Conservation (phyloP, 2,329 filamentous ascomycete species). For the Exutisphaerella laricina region DNA sequence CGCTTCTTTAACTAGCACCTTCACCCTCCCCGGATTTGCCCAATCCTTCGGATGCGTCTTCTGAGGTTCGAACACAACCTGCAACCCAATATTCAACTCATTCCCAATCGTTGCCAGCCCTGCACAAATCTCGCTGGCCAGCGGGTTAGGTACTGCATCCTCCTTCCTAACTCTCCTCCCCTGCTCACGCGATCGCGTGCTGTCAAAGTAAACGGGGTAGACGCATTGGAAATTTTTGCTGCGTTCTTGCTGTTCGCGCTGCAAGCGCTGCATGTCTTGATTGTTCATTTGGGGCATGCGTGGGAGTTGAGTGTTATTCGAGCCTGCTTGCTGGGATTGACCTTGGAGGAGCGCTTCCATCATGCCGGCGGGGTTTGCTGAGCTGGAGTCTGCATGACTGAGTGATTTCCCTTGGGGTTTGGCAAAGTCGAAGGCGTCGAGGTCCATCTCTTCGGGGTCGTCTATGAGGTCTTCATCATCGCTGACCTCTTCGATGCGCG, state of each 20-base stretch:
- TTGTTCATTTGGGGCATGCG: conserved; percentile 29
- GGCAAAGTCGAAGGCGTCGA: conserved; percentile 56
- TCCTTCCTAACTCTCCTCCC: conserved; percentile 70
- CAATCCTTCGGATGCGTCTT: conserved; percentile 96
- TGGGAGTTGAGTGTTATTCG: conserved; percentile 9
- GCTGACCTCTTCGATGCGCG: conserved; percentile 86
- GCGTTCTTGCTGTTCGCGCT: conserved; percentile 47
- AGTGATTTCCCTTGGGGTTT: conserved; percentile 25
- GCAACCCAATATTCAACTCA: conserved; percentile 43
- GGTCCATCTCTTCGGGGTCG: conserved; percentile 84
- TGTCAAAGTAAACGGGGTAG: conserved; percentile 95
- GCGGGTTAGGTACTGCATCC: conserved; percentile 74
- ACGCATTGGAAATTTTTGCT: conserved; percentile 79
- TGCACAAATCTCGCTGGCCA: conserved; percentile 82
- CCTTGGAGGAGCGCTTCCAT: conserved; percentile 25
- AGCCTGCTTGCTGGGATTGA: conserved; percentile 27
- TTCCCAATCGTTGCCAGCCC: conserved; percentile 63
- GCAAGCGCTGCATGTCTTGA: conserved; percentile 28
- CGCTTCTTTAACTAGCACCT: conserved; percentile 65
- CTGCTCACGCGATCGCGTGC: conserved; percentile 63
- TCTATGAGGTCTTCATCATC: conserved; percentile 61
- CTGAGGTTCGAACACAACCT: conserved; percentile 78
- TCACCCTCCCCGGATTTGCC: conserved; percentile 89
- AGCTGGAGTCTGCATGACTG: conserved; percentile 15
- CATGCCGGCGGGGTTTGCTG: conserved; percentile 20